phyloP scores from a whole-genome alignment of 2,329 filamentous ascomycete genomes.

The Trichoderma sp. region DNA sequence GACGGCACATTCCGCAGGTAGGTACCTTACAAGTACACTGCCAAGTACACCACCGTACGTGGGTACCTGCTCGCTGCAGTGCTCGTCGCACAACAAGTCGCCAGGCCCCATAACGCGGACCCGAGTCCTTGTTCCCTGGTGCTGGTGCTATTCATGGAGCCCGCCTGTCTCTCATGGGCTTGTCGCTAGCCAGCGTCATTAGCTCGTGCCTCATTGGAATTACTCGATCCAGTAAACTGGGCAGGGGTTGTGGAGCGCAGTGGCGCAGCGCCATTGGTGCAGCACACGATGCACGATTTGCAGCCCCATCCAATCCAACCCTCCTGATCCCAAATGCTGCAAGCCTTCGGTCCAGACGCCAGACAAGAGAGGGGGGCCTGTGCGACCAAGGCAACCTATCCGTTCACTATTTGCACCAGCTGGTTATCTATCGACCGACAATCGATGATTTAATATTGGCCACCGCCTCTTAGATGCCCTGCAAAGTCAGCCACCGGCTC shows the following conservation, averaged over 20 bases:
- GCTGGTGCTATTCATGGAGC: not conserved
- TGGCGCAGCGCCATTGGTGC: not conserved
- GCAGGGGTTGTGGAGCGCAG: not conserved
- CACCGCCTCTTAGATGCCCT: not conserved
- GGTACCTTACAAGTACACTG: too few species aligned
- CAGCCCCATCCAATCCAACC: not conserved
- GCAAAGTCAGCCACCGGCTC: not conserved
- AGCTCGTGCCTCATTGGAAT: not conserved
- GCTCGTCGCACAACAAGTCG: not conserved
- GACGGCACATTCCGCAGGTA: too few species aligned
- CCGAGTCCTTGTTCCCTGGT: not conserved
- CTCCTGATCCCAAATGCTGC: conserved; percentile 6
- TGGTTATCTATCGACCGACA: not conserved
- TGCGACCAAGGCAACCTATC: not conserved
- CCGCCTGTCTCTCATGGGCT: not conserved
- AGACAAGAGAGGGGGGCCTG: not conserved
- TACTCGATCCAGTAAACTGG: conserved; percentile 4
- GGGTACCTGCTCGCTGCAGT: too few species aligned
- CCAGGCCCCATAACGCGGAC: not conserved
- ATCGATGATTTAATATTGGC: not conserved
- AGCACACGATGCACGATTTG: not conserved
- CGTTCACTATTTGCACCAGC: not conserved
- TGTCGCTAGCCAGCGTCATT: not conserved
- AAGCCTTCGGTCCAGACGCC: conserved; percentile 9
- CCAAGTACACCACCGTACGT: too few species aligned